Evolutionary conservation across 331 rosid genomes (phyloP).

Genomic region (Arachis monticola): DNA sequence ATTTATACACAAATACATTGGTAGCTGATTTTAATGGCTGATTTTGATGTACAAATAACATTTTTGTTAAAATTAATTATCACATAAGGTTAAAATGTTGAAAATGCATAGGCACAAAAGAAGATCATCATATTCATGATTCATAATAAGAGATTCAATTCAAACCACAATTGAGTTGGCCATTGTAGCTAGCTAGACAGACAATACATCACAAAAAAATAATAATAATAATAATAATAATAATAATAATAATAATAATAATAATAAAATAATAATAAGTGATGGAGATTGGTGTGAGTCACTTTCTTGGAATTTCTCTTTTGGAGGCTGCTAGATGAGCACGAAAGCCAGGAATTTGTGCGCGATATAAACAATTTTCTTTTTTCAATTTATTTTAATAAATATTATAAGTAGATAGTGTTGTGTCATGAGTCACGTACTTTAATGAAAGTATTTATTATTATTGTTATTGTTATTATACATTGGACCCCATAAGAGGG

Average conservation of each 20-base stretch:
- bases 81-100: too few relatives aligned
- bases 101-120: too few relatives aligned
- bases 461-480: neutral
- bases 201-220: constrained; percentile 9
- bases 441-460: constrained; percentile 23
- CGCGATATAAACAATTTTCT: constrained; percentile 26
- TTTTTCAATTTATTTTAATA: constrained; percentile 7
- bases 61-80: too few relatives aligned
- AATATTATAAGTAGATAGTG: constrained; percentile 24
- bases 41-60: too few relatives aligned
- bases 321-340: constrained; percentile 52
- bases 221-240: too few relatives aligned
- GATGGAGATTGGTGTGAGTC: constrained; percentile 43
- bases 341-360: constrained; percentile 34
- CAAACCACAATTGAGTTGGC: constrained; percentile 26
- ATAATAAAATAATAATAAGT: neutral
- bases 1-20: too few relatives aligned
- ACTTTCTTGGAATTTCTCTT: constrained; percentile 50
- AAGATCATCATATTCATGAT: too few relatives aligned
- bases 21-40: too few relatives aligned
- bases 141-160: constrained; percentile 30
- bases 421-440: constrained; percentile 51
- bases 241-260: too few relatives aligned
- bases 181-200: neutral
- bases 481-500: constrained; percentile 26